A percentile compares a stretch with the other conserved stretches of the same genome.
phyloP scores from a whole-genome alignment of 352 stramenopile species.

The Elongisporangium prolatum region DNA sequence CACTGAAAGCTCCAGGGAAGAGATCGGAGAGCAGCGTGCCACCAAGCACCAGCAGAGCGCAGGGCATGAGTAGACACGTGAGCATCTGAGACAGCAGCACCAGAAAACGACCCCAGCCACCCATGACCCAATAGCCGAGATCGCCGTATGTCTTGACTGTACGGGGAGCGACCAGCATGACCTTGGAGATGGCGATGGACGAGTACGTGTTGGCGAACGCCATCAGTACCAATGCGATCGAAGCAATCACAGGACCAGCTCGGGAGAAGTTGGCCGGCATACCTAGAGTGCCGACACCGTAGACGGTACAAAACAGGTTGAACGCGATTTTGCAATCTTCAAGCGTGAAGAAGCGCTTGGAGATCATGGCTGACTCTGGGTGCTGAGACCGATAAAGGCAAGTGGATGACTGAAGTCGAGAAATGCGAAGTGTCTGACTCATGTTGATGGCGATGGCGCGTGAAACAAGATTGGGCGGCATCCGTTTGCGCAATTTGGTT shows the following conservation, averaged over 20 bases:
- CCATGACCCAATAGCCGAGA: slow-evolving; percentile 53
- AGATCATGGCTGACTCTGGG: background rate
- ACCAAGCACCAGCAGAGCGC: slow-evolving; percentile 55
- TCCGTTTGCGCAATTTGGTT: too few species aligned
- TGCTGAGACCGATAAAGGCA: background rate
- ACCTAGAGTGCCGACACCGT: slow-evolving; percentile 58
- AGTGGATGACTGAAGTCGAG: too few species aligned
- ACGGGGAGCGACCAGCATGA: slow-evolving; percentile 50
- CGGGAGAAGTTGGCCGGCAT: slow-evolving; percentile 19
- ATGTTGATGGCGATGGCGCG: too few species aligned
- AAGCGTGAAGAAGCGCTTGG: slow-evolving; percentile 29
- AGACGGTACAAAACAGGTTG: slow-evolving; percentile 64
- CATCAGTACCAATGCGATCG: slow-evolving; percentile 5
- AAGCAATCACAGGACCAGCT: slow-evolving; percentile 1
- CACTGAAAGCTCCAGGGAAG: slow-evolving; percentile 37
- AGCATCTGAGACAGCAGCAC: slow-evolving; percentile 51
- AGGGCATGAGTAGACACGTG: slow-evolving; percentile 45
- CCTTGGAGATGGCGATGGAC: slow-evolving; percentile 50
- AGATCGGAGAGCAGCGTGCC: slow-evolving; percentile 48
- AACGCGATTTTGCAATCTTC: slow-evolving; percentile 62
- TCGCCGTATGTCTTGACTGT: slow-evolving; percentile 59
- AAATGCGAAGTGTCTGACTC: too few species aligned
- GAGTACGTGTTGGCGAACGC: slow-evolving; percentile 35
- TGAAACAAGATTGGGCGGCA: too few species aligned
- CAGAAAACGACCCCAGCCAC: slow-evolving; percentile 37